Evolutionary conservation across 305 asterid species (phyloP), one percentile per base, ranked within the genome.

Genomic region (Fraxinus baroniana): DNA sequence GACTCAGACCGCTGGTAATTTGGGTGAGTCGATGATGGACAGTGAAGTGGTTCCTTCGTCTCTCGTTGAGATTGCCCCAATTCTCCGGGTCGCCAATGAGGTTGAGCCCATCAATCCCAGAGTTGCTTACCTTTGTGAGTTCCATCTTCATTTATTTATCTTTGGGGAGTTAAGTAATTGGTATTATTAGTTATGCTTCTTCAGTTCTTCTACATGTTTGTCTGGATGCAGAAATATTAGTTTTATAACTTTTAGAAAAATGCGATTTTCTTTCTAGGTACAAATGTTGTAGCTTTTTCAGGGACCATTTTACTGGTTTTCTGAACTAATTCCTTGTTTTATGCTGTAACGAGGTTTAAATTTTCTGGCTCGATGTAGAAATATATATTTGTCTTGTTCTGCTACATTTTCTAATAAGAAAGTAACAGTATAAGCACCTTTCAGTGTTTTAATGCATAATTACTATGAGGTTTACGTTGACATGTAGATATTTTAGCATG

Each of bases 41-140:
- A 96, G 99, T 91, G 99, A 96, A 85, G 97, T 96, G 80, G 98
- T 96, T 17, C 99, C 99, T 1, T 96, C 99, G 52, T 96, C 99
- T 78, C 86, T 96, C 57, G 97, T 92, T 79, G 98, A 94, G 86
- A 96, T 96, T 84, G 99, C 98, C 0, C 99, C 98, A 46, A 96
- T 96, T 88, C 95, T 96, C 46, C 99, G 99, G 82, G 99, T 96
- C 81, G 99, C 99, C 82, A 96, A 96, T 70, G 99, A 94, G 89
- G 99, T 96, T 73, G 99, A 96, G 88, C 87, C 94, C 64, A 94
- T 87, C 80, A 92, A 94, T 82, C 91, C 98, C 20, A 91, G 99
- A 87, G 99, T 96, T 80, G 98, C 98, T 85, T 93, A 96, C 83
- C 95, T 96, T 37, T 96, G 99, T 96, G 90, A 93, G 99, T 92